These are phyloP conservation scores for Botryotinia narcissicola DNA, from an alignment of 2,329 filamentous ascomycete genomes.

Conservation along the genomic window DNA sequence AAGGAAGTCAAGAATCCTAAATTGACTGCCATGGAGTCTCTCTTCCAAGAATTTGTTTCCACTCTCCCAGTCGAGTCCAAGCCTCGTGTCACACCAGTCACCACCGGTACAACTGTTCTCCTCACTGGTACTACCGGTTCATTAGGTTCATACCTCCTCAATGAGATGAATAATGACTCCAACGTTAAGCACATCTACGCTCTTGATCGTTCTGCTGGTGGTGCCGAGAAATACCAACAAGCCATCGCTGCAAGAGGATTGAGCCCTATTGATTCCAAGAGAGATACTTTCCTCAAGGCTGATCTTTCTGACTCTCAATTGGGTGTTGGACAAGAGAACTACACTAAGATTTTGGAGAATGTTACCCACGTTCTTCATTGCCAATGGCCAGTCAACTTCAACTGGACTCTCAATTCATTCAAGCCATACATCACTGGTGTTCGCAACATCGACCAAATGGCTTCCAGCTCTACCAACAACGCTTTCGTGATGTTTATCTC, in stretches of 20 bases:
- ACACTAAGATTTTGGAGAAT: constrained; percentile 24
- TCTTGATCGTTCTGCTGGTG: constrained; percentile 44
- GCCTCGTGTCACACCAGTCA: constrained; percentile 7
- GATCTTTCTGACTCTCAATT: constrained; percentile 49
- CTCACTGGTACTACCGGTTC: constrained; percentile 50
- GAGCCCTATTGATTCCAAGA: constrained; percentile 37
- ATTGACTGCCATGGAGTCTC: constrained; percentile 18
- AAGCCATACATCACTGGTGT: constrained; percentile 41
- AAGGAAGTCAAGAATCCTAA: constrained; percentile 7
- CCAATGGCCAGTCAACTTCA: constrained; percentile 44
- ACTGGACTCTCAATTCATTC: constrained; percentile 38
- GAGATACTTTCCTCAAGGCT: constrained; percentile 48
- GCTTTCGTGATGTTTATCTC: constrained; percentile 31
- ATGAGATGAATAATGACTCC: constrained; percentile 39
- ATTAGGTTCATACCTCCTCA: constrained; percentile 48
- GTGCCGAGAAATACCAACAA: constrained; percentile 43
- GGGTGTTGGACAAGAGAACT: constrained; percentile 42
- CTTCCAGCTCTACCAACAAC: constrained; percentile 18
- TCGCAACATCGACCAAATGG: constrained; percentile 39
- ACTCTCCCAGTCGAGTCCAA: constrained; percentile 18
- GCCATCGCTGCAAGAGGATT: constrained; percentile 41
- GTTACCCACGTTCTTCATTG: constrained; percentile 45
- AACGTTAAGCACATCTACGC: constrained; percentile 46
- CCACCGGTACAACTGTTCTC: constrained; percentile 30
- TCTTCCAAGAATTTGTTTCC: constrained; percentile 21